These are phyloP conservation scores for Basipetospora chlamydospora DNA, from an alignment of 2,329 filamentous ascomycete genomes.

Conservation along the genomic window DNA sequence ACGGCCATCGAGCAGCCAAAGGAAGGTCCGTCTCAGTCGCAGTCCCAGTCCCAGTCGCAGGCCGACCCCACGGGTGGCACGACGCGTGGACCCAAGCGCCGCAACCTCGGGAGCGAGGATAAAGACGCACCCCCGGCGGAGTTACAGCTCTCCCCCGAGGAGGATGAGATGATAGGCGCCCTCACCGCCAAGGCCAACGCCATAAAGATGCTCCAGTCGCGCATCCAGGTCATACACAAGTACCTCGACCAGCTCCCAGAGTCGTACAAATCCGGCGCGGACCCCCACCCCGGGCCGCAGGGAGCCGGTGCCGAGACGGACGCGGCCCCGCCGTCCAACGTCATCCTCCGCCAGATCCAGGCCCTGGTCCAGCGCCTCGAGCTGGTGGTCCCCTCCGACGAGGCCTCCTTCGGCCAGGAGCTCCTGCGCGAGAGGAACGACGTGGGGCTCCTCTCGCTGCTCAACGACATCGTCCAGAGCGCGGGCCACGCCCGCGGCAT, in stretches of 20 bases:
- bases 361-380: constrained; percentile 72
- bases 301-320: constrained; percentile 16
- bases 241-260: constrained; percentile 57
- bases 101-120: constrained; percentile 15
- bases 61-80: neutral
- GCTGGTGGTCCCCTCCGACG: constrained; percentile 60
- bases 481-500: constrained; percentile 57
- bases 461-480: constrained; percentile 61
- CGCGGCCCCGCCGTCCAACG: constrained; percentile 36
- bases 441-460: constrained; percentile 61
- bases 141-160: constrained; percentile 36
- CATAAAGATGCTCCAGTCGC: constrained; percentile 78
- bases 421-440: constrained; percentile 70
- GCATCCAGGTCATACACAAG: constrained; percentile 55
- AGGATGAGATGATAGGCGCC: constrained; percentile 46
- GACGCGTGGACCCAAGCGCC: constrained; percentile 12
- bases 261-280: constrained; percentile 17
- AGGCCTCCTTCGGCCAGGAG: constrained; percentile 52
- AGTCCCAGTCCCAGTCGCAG: constrained; percentile 9
- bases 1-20: constrained; percentile 34
- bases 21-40: too few relatives aligned
- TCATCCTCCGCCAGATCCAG: constrained; percentile 75
- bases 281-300: constrained; percentile 20
- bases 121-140: constrained; percentile 15
- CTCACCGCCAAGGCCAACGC: constrained; percentile 85